Conservation (phyloP, 176 grass and related monocot genomes). For the Puya raimondii region DNA sequence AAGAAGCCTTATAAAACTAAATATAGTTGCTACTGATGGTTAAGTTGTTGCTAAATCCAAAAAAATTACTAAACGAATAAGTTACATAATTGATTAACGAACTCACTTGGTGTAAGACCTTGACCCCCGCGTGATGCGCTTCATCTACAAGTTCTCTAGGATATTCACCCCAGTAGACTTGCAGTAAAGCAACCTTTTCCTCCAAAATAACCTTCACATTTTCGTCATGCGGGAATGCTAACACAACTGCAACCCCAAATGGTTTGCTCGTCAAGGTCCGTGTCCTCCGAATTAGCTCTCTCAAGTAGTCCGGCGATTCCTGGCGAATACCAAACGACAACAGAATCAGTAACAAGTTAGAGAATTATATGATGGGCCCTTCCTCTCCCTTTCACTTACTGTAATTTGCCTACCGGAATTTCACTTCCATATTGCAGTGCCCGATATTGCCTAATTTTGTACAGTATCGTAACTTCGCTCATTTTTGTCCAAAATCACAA, state of each 20-base stretch:
- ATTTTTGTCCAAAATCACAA: too few species aligned
- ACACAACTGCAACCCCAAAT: conserved; percentile 63
- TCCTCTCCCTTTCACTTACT: too few species aligned
- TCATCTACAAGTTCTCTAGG: conserved; percentile 51
- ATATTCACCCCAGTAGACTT: conserved; percentile 92
- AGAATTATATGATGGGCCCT: neutral
- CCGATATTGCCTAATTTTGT: too few species aligned
- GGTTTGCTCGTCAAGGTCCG: conserved; percentile 61
- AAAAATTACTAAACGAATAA: too few species aligned
- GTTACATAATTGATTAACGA: too few species aligned
- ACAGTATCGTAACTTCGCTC: too few species aligned
- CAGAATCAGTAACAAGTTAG: neutral
- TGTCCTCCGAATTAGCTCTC: conserved; percentile 61
- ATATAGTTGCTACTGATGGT: too few species aligned
- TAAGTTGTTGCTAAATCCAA: too few species aligned
- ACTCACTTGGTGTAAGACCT: conserved; percentile 89
- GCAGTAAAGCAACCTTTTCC: conserved; percentile 67
- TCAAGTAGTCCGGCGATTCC: conserved; percentile 70
- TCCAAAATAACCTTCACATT: conserved; percentile 76
- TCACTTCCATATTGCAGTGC: too few species aligned
- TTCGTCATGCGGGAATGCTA: conserved; percentile 68
- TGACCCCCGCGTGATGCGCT: conserved; percentile 72
- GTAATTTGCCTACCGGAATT: too few species aligned
- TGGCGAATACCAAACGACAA: conserved; percentile 6
- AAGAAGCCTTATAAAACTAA: neutral